Conservation (phyloP, 495 filamentous ascomycete species). For the Geoglossum glabrum region DNA sequence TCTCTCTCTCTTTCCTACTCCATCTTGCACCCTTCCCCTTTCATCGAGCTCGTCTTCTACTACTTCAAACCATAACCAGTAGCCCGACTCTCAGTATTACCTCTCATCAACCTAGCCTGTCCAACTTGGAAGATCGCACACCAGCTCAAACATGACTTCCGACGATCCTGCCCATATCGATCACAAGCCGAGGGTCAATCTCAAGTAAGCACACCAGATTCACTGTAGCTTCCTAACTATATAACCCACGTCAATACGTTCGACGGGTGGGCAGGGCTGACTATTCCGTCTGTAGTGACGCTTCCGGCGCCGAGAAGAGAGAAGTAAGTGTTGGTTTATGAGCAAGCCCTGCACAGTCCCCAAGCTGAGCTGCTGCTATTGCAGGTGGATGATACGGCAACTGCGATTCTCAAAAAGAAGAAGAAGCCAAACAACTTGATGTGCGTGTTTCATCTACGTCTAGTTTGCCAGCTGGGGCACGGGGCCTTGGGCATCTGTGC, state of each 20-base stretch:
- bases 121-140: not conserved
- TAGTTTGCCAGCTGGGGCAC: not conserved
- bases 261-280: constrained; percentile 6
- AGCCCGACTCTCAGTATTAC: not conserved
- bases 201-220: constrained; percentile 5
- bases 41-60: not conserved
- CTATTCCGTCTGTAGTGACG: constrained; percentile 37
- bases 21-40: not conserved
- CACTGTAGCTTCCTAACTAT: not conserved
- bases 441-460: constrained; percentile 27
- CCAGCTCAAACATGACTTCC: not conserved
- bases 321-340: constrained; percentile 33
- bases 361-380: constrained; percentile 8
- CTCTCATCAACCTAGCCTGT: not conserved
- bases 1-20: not conserved
- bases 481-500: not conserved
- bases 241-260: constrained; percentile 1
- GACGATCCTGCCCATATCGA: not conserved
- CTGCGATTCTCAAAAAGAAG: constrained; percentile 98
- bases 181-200: constrained; percentile 1
- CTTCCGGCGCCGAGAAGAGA: constrained; percentile 73
- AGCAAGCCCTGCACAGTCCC: constrained; percentile 15
- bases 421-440: constrained; percentile 99
- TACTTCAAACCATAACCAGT: not conserved
- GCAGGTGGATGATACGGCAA: constrained; percentile 81